Conservation (phyloP, 2,329 filamentous ascomycete genomes). For the Colletotrichum lindemuthianum region DNA sequence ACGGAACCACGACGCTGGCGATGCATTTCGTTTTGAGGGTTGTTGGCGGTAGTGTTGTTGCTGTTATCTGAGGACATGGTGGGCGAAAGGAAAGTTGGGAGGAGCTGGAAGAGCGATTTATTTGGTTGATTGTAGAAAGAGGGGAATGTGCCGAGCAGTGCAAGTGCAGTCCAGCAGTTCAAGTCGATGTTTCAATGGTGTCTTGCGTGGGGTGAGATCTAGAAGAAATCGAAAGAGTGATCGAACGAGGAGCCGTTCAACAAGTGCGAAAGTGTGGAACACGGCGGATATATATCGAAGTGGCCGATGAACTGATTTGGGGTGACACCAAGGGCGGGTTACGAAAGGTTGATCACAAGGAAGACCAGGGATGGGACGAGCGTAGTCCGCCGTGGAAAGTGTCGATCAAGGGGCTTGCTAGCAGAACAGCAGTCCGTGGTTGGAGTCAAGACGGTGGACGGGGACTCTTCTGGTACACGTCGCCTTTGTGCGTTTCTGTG, state of each 20-base stretch:
- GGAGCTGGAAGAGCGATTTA: conserved; percentile 15
- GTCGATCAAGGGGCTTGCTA: conserved; percentile 37
- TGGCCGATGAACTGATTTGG: conserved; percentile 34
- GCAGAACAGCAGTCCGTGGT: conserved; percentile 1
- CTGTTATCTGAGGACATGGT: conserved; percentile 35
- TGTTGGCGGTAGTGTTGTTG: conserved; percentile 23
- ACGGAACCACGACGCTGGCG: conserved; percentile 65
- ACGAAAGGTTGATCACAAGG: conserved; percentile 31
- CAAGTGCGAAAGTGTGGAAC: conserved; percentile 19
- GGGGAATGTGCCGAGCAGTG: background rate
- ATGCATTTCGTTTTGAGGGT: conserved; percentile 35
- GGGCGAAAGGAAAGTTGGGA: conserved; percentile 1
- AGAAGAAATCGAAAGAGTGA: conserved; percentile 34
- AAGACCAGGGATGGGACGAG: conserved; percentile 34
- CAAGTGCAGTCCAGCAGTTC: conserved; percentile 8
- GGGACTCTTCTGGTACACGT: conserved; percentile 7
- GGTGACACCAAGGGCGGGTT: conserved; percentile 32
- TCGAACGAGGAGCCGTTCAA: conserved; percentile 36
- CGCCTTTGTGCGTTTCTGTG: conserved; percentile 20
- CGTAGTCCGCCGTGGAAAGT: conserved; percentile 29
- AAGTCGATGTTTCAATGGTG: conserved; percentile 21
- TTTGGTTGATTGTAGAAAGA: conserved; percentile 13
- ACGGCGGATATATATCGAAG: conserved; percentile 32
- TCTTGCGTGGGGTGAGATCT: conserved; percentile 31
- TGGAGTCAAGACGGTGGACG: conserved; percentile 20